These are phyloP conservation scores for Camellia lanceoleosa DNA, from an alignment of 148 eudicot species.

Conservation along the genomic window DNA sequence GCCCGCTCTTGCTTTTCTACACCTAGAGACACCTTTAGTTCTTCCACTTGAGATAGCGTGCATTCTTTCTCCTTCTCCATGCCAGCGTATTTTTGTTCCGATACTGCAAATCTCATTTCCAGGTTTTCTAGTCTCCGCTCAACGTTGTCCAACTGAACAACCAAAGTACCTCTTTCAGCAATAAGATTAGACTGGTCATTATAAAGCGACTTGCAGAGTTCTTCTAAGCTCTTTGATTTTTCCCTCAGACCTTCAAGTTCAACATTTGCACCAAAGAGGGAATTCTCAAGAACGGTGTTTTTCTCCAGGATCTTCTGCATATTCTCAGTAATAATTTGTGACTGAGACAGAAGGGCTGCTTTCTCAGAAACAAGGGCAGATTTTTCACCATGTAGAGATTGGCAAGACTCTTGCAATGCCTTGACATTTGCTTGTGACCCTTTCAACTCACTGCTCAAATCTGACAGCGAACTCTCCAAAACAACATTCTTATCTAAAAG, in stretches of 20 bases:
- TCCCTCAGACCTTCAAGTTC: conserved; percentile 82
- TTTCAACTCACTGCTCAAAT: conserved; percentile 51
- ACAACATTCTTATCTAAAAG: conserved; percentile 37
- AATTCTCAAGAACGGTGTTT: conserved; percentile 64
- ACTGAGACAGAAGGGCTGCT: conserved; percentile 69
- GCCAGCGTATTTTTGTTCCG: conserved; percentile 61
- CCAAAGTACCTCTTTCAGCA: conserved; percentile 52
- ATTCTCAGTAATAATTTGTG: conserved; percentile 61
- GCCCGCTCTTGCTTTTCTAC: conserved; percentile 64
- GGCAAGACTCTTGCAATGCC: conserved; percentile 51
- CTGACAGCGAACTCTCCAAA: conserved; percentile 42
- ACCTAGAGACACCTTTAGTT: conserved; percentile 52
- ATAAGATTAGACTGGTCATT: conserved; percentile 64
- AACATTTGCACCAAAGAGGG: conserved; percentile 61
- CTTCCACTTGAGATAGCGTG: conserved; percentile 50
- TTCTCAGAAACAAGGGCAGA: conserved; percentile 61
- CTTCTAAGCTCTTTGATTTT: conserved; percentile 80
- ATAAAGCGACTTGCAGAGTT: conserved; percentile 61
- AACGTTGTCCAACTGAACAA: conserved; percentile 61
- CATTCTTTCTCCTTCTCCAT: conserved; percentile 69
- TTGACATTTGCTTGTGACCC: conserved; percentile 47
- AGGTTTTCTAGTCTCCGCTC: conserved; percentile 58
- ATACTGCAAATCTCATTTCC: conserved; percentile 55
- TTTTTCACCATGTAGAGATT: conserved; percentile 57
- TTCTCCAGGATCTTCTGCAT: conserved; percentile 78